These are phyloP conservation scores for Delitschia confertaspora DNA, from an alignment of 495 filamentous ascomycete species.

Conservation along the genomic window DNA sequence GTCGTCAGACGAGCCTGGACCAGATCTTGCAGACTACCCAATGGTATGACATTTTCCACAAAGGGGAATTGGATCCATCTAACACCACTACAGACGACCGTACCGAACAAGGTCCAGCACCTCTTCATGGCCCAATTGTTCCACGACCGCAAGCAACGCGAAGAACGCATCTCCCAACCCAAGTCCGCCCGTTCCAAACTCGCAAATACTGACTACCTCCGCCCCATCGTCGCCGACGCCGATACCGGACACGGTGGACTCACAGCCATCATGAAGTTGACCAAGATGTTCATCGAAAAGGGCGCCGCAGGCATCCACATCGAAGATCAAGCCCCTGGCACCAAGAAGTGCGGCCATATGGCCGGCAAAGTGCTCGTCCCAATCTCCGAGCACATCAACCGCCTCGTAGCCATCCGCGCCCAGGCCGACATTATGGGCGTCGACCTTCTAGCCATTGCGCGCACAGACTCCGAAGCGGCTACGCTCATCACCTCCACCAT, in stretches of 20 bases:
- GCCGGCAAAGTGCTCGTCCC: conserved; percentile 97
- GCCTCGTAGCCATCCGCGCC: conserved; percentile 89
- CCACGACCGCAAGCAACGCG: conserved; percentile 97
- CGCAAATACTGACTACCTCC: conserved; percentile 83
- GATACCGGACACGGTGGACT: conserved; percentile 96
- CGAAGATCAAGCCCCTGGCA: conserved; percentile 95
- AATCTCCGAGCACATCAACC: conserved; percentile 97
- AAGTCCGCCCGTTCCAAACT: conserved; percentile 62
- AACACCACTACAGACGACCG: conserved; percentile 61
- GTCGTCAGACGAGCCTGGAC: conserved; percentile 86
- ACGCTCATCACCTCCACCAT: conserved; percentile 96
- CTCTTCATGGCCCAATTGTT: conserved; percentile 97
- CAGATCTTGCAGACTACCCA: conserved; percentile 96
- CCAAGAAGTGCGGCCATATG: conserved; percentile 99
- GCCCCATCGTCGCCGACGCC: conserved; percentile 93
- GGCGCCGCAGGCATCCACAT: conserved; percentile 98
- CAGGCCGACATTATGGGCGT: conserved; percentile 97
- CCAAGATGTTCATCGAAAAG: conserved; percentile 93
- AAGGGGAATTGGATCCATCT: background rate
- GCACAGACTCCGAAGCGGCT: conserved; percentile 94
- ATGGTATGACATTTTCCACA: conserved; percentile 52
- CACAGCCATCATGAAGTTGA: conserved; percentile 98
- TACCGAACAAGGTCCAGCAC: conserved; percentile 95
- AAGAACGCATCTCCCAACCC: conserved; percentile 78
- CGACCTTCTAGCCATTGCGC: conserved; percentile 82